Evolutionary conservation across 2,329 filamentous ascomycete genomes (phyloP).

Genomic region (Alternaria atra): DNA sequence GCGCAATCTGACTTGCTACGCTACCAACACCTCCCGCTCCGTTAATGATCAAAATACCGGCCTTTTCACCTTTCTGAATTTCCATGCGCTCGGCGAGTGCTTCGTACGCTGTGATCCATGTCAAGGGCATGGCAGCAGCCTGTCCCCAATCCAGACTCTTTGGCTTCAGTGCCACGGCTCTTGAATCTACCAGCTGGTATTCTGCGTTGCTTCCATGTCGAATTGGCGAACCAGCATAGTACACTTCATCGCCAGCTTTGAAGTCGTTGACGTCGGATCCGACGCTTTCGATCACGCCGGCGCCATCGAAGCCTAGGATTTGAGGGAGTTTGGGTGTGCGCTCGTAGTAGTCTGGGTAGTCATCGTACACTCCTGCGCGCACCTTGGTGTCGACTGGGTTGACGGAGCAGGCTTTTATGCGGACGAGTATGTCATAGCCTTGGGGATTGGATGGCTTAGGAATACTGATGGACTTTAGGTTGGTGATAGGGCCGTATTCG

Average conservation of each 20-base stretch:
- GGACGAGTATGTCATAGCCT: slow-evolving; percentile 11
- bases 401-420: slow-evolving; percentile 9
- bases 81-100: slow-evolving; percentile 11
- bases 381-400: slow-evolving; percentile 16
- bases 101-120: slow-evolving; percentile 17
- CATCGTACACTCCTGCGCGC: slow-evolving; percentile 14
- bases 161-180: slow-evolving; percentile 13
- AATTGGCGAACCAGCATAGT: slow-evolving; percentile 14
- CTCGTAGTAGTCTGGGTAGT: slow-evolving; percentile 15
- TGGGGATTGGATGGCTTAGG: neutral
- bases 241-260: slow-evolving; percentile 9
- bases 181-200: slow-evolving; percentile 11
- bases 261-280: neutral
- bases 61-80: slow-evolving; percentile 2
- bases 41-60: slow-evolving; percentile 13
- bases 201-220: slow-evolving; percentile 16
- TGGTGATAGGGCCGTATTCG: slow-evolving; percentile 11
- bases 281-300: slow-evolving; percentile 7
- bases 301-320: slow-evolving; percentile 16
- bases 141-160: slow-evolving; percentile 13
- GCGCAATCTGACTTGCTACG: slow-evolving; percentile 14
- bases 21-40: slow-evolving; percentile 15
- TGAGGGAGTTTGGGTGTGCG: slow-evolving; percentile 9
- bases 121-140: slow-evolving; percentile 15
- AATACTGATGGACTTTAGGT: slow-evolving; percentile 6